These are phyloP conservation scores for Salix viminalis DNA, from an alignment of 345 rosid genomes.

Conservation along the genomic window DNA sequence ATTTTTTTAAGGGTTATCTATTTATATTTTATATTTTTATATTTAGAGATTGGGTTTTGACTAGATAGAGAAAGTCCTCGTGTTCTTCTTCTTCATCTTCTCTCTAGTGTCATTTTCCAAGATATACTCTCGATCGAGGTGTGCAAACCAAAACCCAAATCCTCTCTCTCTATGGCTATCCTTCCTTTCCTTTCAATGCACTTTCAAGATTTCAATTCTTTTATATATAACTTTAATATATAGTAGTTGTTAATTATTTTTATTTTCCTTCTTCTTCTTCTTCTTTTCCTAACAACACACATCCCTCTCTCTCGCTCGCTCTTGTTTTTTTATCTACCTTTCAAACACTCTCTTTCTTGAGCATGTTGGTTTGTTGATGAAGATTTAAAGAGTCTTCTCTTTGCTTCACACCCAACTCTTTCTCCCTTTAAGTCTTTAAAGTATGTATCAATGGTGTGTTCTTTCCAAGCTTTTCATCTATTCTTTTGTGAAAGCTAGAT, in stretches of 20 bases:
- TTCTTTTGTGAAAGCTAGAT: background rate
- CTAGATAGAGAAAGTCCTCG: conserved; percentile 39
- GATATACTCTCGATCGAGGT: conserved; percentile 74
- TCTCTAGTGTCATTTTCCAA: conserved; percentile 57
- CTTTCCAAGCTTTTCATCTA: conserved; percentile 14
- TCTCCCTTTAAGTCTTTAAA: conserved; percentile 23
- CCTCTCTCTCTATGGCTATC: conserved; percentile 20
- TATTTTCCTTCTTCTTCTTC: conserved; percentile 22
- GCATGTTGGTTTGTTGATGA: conserved; percentile 54
- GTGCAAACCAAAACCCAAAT: conserved; percentile 23
- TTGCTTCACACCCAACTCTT: background rate
- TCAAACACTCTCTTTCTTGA: conserved; percentile 27
- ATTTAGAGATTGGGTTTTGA: conserved; percentile 37
- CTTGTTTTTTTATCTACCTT: conserved; percentile 15
- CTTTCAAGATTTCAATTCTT: conserved; percentile 20
- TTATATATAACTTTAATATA: background rate
- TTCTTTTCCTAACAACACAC: conserved; percentile 37
- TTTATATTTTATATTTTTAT: background rate
- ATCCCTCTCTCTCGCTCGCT: conserved; percentile 22
- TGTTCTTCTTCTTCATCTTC: conserved; percentile 38
- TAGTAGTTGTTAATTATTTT: background rate
- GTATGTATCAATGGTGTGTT: conserved; percentile 8
- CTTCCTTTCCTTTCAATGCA: conserved; percentile 18
- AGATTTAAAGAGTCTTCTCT: conserved; percentile 25
- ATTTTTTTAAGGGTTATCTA: background rate